Percentiles rank a stretch among this genome's conserved stretches.
These are phyloP conservation scores for Arthrobotrys sinensis DNA, from an alignment of 2,329 filamentous ascomycete species.

Conservation along the genomic window DNA sequence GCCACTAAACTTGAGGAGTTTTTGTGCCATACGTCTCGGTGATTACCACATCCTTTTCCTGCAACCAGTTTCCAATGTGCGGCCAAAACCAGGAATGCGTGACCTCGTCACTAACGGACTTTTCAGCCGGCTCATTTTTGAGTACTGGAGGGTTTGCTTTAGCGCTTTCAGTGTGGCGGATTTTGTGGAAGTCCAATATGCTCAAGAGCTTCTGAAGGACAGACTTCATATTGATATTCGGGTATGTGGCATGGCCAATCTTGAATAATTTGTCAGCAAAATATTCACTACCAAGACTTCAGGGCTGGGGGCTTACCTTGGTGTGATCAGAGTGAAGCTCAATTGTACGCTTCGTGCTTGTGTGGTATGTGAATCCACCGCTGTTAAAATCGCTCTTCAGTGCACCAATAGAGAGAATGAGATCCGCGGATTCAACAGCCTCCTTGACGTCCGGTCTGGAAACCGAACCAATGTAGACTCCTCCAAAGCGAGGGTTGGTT, in stretches of 20 bases:
- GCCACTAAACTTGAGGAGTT: background rate
- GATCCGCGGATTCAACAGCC: constrained; percentile 78
- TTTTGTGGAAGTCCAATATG: constrained; percentile 49
- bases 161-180: constrained; percentile 52
- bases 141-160: constrained; percentile 66
- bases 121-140: constrained; percentile 70
- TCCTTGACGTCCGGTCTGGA: constrained; percentile 77
- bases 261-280: constrained; percentile 39
- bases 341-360: constrained; percentile 82
- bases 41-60: constrained; percentile 81
- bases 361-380: constrained; percentile 84
- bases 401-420: constrained; percentile 79
- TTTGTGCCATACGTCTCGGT: constrained; percentile 76
- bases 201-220: constrained; percentile 78
- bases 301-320: constrained; percentile 68
- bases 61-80: constrained; percentile 79
- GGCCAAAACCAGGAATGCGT: constrained; percentile 85
- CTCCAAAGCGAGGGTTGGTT: constrained; percentile 80
- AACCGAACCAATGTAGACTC: constrained; percentile 86
- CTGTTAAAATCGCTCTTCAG: constrained; percentile 86
- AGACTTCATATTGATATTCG: constrained; percentile 81
- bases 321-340: constrained; percentile 83
- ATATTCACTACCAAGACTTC: background rate
- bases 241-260: constrained; percentile 83
- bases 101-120: constrained; percentile 70